Evolutionary conservation across 306 rosid genomes (phyloP), one percentile per base, ranked within the genome.

Genomic region (Rosa lucieae): DNA sequence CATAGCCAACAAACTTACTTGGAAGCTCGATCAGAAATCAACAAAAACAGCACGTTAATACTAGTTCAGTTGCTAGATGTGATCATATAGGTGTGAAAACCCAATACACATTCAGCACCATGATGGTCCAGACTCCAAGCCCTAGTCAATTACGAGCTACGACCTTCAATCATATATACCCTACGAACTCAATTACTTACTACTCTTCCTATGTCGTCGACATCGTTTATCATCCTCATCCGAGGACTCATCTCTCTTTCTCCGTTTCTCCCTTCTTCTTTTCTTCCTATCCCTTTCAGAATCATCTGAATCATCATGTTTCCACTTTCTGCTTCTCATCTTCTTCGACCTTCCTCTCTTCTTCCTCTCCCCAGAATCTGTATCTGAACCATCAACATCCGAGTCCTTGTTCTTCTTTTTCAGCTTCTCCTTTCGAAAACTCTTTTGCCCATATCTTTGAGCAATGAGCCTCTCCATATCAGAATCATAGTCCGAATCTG

Each of bases 331-430:
- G 73, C 89, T 87, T 84, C 93, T 89, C 87, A 91, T 90, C 86
- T 83, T 91, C 84, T 94, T 94, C n/a, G 93, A 88, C 85, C 93
- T 86, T 20, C 97, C 96, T 84, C 97, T 92, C 87, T 86, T 93
- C 72, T 79, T 86, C 80, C 84, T 90, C 86, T 85, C 79, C 75
- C 80, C 86, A 39, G 92, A 87, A 69, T 83, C 88, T 44, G 80
- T 46, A 81, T 82, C 89, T 0, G 89, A 87, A 29, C 29, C 89
- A 74, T 87, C 92, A 72, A 76, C 87, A 67, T 86, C 90, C 0
- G 67, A 85, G n/a, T 81, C 84, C 80, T 61, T 73, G 58, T 81
- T 82, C 86, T 81, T 94, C 58, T 84, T 89, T 55, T 74, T 42
- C 18, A 85, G 74, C 76, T 74, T 75, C 74, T 71, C 84, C 87